Percentiles rank a stretch among this genome's conserved stretches.
phyloP scores from a whole-genome alignment of 2,329 filamentous ascomycete species.

The Seiridium unicorne region DNA sequence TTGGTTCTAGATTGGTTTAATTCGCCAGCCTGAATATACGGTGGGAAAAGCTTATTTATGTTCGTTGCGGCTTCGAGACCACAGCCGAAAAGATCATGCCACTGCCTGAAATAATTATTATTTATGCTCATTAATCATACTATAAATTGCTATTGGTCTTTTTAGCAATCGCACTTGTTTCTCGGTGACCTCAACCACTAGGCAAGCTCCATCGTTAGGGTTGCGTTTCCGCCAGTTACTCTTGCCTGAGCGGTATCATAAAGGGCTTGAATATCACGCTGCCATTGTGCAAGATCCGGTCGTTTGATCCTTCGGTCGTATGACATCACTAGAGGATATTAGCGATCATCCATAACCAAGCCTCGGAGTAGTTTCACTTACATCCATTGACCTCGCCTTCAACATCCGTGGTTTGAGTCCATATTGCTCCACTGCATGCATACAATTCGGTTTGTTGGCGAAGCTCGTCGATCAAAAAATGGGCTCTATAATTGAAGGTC shows the following conservation, averaged over 20 bases:
- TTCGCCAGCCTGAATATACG: not conserved
- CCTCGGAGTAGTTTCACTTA: not conserved
- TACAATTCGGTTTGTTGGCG: slow-evolving; percentile 59
- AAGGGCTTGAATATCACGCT: slow-evolving; percentile 54
- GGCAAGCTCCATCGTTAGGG: not conserved
- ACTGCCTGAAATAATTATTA: not conserved
- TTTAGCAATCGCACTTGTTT: too few relatives aligned
- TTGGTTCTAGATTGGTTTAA: too few relatives aligned
- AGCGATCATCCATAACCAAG: not conserved
- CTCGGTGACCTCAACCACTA: not conserved
- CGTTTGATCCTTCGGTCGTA: slow-evolving; percentile 64
- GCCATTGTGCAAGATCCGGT: slow-evolving; percentile 58
- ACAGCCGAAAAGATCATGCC: not conserved
- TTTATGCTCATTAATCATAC: not conserved
- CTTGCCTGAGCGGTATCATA: slow-evolving; percentile 51
- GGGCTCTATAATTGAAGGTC: slow-evolving; percentile 65
- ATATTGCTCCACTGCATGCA: slow-evolving; percentile 66
- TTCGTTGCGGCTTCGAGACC: too few relatives aligned
- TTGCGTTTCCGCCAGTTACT: not conserved
- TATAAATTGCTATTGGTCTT: not conserved
- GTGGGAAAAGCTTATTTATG: too few relatives aligned
- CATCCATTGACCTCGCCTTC: slow-evolving; percentile 71
- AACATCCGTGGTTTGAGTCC: slow-evolving; percentile 74
- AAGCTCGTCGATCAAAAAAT: slow-evolving; percentile 59
- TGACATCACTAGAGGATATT: slow-evolving; percentile 46